These are phyloP conservation scores for Phalaenopsis hybrid DNA, from an alignment of 116 monocot species.

Conservation along the genomic window DNA sequence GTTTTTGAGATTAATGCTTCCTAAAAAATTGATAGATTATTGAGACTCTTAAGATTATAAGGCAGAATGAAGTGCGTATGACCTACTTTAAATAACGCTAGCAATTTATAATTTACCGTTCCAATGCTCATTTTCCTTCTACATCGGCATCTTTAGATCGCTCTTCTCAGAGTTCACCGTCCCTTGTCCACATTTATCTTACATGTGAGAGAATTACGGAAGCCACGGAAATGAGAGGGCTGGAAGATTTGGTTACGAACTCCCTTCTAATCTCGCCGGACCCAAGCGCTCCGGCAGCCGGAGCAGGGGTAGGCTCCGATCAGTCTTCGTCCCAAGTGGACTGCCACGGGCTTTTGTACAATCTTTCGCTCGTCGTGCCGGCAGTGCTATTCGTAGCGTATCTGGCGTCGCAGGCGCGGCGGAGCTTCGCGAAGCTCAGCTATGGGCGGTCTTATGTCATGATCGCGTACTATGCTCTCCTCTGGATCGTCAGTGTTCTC, in stretches of 20 bases:
- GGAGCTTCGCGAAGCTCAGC: conserved; percentile 62
- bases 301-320: background rate
- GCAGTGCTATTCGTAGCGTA: conserved; percentile 66
- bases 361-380: conserved; percentile 63
- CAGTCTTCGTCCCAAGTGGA: conserved; percentile 39
- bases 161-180: background rate
- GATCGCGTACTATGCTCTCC: conserved; percentile 76
- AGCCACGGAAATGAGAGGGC: conserved; percentile 15
- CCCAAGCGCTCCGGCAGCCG: conserved; percentile 3
- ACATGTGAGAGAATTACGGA: background rate
- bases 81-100: too few species aligned
- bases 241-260: conserved; percentile 9
- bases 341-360: conserved; percentile 66
- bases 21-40: too few species aligned
- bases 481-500: conserved; percentile 76
- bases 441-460: conserved; percentile 82
- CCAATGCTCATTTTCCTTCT: background rate
- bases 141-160: background rate
- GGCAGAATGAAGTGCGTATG: too few species aligned
- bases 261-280: conserved; percentile 28
- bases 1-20: too few species aligned
- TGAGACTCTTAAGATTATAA: too few species aligned
- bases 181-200: background rate
- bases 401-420: conserved; percentile 73
- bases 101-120: too few species aligned